These are phyloP conservation scores for Apiotrichum siamense DNA, from an alignment of 1,284 basidiomycete genomes.

Conservation along the genomic window DNA sequence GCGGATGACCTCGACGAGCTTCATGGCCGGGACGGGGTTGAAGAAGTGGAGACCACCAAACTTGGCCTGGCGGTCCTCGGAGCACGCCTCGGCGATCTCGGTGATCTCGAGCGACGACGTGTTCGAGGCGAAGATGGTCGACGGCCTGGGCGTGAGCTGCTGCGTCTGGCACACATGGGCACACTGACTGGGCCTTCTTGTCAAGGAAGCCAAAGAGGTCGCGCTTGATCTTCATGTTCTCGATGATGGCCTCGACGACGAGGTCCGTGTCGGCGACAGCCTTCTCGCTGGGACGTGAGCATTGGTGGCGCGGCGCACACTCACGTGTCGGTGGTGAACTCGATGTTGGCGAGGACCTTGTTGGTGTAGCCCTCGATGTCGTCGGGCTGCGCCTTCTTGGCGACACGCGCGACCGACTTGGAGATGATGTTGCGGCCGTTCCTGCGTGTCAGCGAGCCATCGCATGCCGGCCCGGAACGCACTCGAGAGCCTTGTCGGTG, in stretches of 20 bases:
- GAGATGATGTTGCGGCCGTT: slow-evolving; percentile 54
- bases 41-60: slow-evolving; percentile 56
- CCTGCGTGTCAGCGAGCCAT: slow-evolving; percentile 28
- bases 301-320: slow-evolving; percentile 3
- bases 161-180: not conserved
- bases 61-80: slow-evolving; percentile 43
- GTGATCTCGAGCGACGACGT: slow-evolving; percentile 53
- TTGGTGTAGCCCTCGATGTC: slow-evolving; percentile 46
- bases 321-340: slow-evolving; percentile 51
- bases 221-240: slow-evolving; percentile 54
- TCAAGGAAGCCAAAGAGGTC: slow-evolving; percentile 54
- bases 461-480: not conserved
- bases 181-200: slow-evolving; percentile 47
- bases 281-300: slow-evolving; percentile 28
- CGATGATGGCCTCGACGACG: slow-evolving; percentile 57
- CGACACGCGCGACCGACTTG: slow-evolving; percentile 53
- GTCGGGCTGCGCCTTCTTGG: slow-evolving; percentile 51
- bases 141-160: slow-evolving; percentile 11
- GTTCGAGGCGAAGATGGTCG: slow-evolving; percentile 54
- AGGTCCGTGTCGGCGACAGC: slow-evolving; percentile 52
- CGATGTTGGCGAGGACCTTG: slow-evolving; percentile 50
- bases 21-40: slow-evolving; percentile 53
- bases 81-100: slow-evolving; percentile 50
- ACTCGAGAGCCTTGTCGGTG: slow-evolving; percentile 46
- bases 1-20: slow-evolving; percentile 55